Evolutionary conservation across 2,329 filamentous ascomycete species (phyloP), one percentile per base, ranked within the genome.

Genomic region (Penicillium sumatraense): DNA sequence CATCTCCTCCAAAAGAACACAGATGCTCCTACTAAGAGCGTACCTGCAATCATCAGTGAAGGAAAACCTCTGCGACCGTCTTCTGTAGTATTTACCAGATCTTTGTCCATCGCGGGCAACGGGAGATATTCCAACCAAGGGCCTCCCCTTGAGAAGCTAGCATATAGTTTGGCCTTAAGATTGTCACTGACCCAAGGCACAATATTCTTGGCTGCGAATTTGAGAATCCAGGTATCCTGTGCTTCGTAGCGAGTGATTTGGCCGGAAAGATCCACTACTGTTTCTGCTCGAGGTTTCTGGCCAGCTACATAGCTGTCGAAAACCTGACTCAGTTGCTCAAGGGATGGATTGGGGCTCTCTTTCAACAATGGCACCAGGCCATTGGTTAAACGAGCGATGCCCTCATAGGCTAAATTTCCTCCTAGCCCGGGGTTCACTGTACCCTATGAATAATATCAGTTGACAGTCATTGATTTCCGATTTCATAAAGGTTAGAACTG

Each of bases 351-450:
- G 6, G 54, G 51, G n/a, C 13, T 49, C 14, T 48, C 38, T 21
- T 38, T 45, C 2, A 68, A 20, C 2, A 66, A 51, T 20, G 61
- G 56, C 10, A 63, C 29, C 6, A 75, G 60, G 23, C 56, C 59
- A 46, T 74, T 75, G 5, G 69, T 68, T 2, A 74, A 57, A 11
- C 65, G 67, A n/a, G 72, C 72, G 14, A 68, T 70, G 21, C 64
- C 67, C 56, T 77, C 74, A 23, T 76, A 72, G 1, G 72, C 72
- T 16, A 66, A 61, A 47, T 76, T 76, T 3, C 68, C 74, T 1
- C 74, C 74, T 54, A 73, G 69, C 7, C 74, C 74, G 3, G 59
- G 40, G 38, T 69, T 72, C 9, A 65, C 56, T 16, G 64, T 68
- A 4, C 57, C 47, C 62, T 65, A 24, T 8, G 6, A 24, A 45